Percentiles rank a stretch among this genome's conserved stretches.
Conservation (phyloP, 1,284 basidiomycete genomes). For the Ceratobasidium sp. region DNA sequence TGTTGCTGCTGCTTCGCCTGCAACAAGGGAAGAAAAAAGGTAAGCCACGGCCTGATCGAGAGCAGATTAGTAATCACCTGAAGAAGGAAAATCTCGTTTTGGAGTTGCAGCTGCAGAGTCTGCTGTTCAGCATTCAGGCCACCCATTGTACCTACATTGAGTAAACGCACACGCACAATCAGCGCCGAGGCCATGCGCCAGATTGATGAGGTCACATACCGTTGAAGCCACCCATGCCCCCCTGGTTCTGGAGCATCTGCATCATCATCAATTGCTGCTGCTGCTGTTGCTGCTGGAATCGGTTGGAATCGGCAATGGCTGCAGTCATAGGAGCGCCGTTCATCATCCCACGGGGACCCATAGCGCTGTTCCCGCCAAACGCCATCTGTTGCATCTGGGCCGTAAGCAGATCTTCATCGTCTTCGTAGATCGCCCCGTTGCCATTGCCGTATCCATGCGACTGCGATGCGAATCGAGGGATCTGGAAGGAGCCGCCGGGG, state of each 20-base stretch:
- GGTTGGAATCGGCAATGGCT: slow-evolving; percentile 72
- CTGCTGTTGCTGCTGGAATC: slow-evolving; percentile 71
- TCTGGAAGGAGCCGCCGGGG: slow-evolving; percentile 65
- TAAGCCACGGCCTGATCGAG: slow-evolving; percentile 44
- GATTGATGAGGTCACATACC: not conserved
- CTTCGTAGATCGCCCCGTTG: slow-evolving; percentile 58
- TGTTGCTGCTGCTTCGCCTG: slow-evolving; percentile 62
- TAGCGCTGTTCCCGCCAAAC: slow-evolving; percentile 53
- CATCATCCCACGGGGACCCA: slow-evolving; percentile 38
- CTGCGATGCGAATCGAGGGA: slow-evolving; percentile 62
- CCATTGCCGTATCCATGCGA: slow-evolving; percentile 54
- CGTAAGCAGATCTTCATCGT: slow-evolving; percentile 63
- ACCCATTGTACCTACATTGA: slow-evolving; percentile 14
- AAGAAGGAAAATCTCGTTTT: slow-evolving; percentile 54
- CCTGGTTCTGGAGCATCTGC: slow-evolving; percentile 52
- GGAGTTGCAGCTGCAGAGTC: slow-evolving; percentile 78
- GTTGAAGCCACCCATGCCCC: slow-evolving; percentile 37
- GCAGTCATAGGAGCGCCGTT: slow-evolving; percentile 67
- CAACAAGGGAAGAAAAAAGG: slow-evolving; percentile 53
- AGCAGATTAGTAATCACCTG: slow-evolving; percentile 41
- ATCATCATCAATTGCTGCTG: slow-evolving; percentile 60
- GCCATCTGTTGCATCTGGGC: slow-evolving; percentile 59
- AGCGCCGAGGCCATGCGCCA: slow-evolving; percentile 15
- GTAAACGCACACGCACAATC: slow-evolving; percentile 32
- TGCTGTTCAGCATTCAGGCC: slow-evolving; percentile 42